Evolutionary conservation across 2,329 filamentous ascomycete genomes (phyloP), one percentile per base, ranked within the genome.

Genomic region (Botryotinia calthae): DNA sequence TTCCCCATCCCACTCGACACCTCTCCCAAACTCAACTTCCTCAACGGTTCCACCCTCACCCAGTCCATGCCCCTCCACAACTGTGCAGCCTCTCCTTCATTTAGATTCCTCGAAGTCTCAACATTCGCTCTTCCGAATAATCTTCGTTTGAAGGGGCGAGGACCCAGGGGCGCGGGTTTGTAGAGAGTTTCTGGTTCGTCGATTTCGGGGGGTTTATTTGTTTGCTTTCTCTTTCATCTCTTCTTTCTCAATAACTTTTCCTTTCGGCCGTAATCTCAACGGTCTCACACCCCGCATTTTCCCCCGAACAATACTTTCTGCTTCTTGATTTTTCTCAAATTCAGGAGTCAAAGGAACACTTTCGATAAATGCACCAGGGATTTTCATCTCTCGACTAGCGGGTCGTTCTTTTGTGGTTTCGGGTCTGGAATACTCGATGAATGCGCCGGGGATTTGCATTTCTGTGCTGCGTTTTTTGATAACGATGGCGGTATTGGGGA

Each of bases 11-110:
- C 73, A 9, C 66, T 64, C 10, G 74, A 75, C 6, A 76, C 68
- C 61, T 78, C 77, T 28, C 77, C 77, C 22, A 79, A 68, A 73
- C 76, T 79, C 54, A 79, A 62, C 16, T 76, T 70, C 62, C 76
- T 74, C 20, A 77, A 70, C 8, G 69, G 51, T 51, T 71, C 70
- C 20, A 56, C 61, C 14, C 64, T 68, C 37, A 18, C 61, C 25
- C 40, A 51, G 2, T 72, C 74, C 14, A 68, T 16, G 18, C 59
- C 73, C 1, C 42, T 8, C 44, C 67, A 22, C 14, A 56, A 44
- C 46, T 75, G 61, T n/a, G 70, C 46, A 22, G 67, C 40, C 51
- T 70, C 51, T 3, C 74, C 28, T 14, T 46, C 42, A 7, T 73
- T 10, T 12, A 9, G 18, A 31, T 67, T 44, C 20, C 62, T 28